Base-by-base conservation (phyloP, 805 yeast species). In the Metschnikowia continentalis region DNA sequence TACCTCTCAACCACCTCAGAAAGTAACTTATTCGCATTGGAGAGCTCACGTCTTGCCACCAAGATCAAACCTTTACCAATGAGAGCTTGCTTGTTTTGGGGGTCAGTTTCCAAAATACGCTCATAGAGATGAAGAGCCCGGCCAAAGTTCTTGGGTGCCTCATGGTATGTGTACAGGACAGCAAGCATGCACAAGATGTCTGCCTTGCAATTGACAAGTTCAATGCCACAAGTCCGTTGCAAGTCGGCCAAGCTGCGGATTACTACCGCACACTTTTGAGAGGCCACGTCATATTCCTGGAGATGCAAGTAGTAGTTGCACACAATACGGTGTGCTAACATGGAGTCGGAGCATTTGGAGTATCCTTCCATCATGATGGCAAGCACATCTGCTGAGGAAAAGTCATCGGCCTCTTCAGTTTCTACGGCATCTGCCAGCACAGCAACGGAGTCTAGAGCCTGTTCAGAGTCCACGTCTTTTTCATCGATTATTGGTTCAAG, bases 131-230 rank as follows among this genome's bases (percentile, higher is more conserved):
- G 81, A 30, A 86, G 62, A 0, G 99, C 98, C 23, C 84, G 75
- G 2, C 80, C 74, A 61, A 81, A 89, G 67, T 92, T 88, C 66
- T 90, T 90, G 10, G 98, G 99, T 0, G 97, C 87, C 64, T 92
- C 96, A 61, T 84, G 79, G 62, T 88, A 86, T 0, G 96, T 88
- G 62, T 90, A 88, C 1, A 86, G 77, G 0, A 83, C 79, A 0
- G 94, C 98, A 49, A 88, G 72, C 22, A 80, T 74, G 35, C 90
- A 76, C 7, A 86, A 72, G 20, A 88, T 68, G 47, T 83, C 86
- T 47, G 75, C 76, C 56, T 76, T 80, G 1, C 90, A 75, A 54
- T 81, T 69, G 0, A 65, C 63, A 37, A 88, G 71, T 8, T 66
- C 62, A 6, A 77, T 69, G 0, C 84, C 83, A 3, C 80, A 69